Conservation (phyloP, 2,329 filamentous ascomycete species). For the Penicillium concentricum region DNA sequence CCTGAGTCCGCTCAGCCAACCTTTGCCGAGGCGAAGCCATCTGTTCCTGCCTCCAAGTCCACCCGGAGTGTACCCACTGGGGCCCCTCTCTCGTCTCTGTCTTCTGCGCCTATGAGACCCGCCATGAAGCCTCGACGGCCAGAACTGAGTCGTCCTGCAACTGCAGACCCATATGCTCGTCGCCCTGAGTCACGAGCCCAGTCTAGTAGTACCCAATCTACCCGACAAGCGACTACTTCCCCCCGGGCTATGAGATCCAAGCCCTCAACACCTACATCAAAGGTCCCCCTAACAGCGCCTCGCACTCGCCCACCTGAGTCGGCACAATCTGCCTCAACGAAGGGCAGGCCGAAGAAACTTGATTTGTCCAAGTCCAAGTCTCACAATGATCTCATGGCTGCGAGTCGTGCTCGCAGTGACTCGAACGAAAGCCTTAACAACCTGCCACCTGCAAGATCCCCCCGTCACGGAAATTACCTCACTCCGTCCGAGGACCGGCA, state of each 20-base stretch:
- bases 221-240: slow-evolving; percentile 18
- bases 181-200: slow-evolving; percentile 48
- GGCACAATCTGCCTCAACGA: slow-evolving; percentile 29
- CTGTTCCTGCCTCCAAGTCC: slow-evolving; percentile 34
- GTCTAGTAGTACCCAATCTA: slow-evolving; percentile 18
- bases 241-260: slow-evolving; percentile 28
- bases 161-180: slow-evolving; percentile 35
- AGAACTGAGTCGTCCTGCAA: slow-evolving; percentile 38
- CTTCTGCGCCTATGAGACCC: slow-evolving; percentile 60
- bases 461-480: slow-evolving; percentile 23
- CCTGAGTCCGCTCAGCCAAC: slow-evolving; percentile 59
- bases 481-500: slow-evolving; percentile 57
- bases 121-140: slow-evolving; percentile 37
- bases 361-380: slow-evolving; percentile 33
- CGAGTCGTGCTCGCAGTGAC: slow-evolving; percentile 26
- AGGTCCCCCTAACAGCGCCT: slow-evolving; percentile 25
- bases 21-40: slow-evolving; percentile 45
- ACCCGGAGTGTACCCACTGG: slow-evolving; percentile 38
- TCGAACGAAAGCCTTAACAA: slow-evolving; percentile 22
- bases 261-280: slow-evolving; percentile 33
- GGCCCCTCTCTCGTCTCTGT: slow-evolving; percentile 45
- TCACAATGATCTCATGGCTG: slow-evolving; percentile 29
- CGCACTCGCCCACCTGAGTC: slow-evolving; percentile 36
- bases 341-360: slow-evolving; percentile 34
- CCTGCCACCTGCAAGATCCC: slow-evolving; percentile 10